A percentile compares a stretch with the other conserved stretches of the same genome.
Evolutionary conservation across 768 basidiomycete genomes (phyloP).

Genomic region (Phlebiopsis flavidoalba): DNA sequence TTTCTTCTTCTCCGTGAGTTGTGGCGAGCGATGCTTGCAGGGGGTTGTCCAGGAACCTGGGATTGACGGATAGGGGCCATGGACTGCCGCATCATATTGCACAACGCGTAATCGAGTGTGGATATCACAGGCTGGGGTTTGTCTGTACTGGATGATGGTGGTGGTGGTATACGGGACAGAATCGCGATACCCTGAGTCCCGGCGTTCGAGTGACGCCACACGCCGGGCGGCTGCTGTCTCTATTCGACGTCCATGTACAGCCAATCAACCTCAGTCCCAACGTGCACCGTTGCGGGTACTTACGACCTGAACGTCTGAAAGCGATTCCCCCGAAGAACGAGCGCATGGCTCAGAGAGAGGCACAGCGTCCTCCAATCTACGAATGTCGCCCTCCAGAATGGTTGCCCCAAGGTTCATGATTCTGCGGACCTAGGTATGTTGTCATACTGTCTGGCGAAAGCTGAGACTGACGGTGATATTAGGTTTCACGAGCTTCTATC

Average conservation of each 20-base stretch:
- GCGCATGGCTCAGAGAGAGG: conserved; percentile 20
- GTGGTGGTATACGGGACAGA: no score
- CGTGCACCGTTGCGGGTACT: no score
- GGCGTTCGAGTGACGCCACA: no score
- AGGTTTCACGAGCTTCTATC: conserved; percentile 78
- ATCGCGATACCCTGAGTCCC: no score
- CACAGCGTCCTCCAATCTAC: conserved; percentile 44
- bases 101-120: no score
- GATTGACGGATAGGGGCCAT: conserved; percentile 46
- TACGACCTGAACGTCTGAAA: no score
- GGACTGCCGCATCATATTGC: conserved; percentile 49
- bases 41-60: conserved; percentile 35
- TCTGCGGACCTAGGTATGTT: conserved; percentile 65
- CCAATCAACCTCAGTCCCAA: no score
- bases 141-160: no score
- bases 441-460: background rate
- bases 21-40: conserved; percentile 44
- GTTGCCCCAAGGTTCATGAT: conserved; percentile 62
- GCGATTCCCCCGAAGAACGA: background rate
- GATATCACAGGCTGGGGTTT: no score
- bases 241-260: no score
- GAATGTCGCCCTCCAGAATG: conserved; percentile 67
- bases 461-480: background rate
- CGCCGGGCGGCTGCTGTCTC: no score
- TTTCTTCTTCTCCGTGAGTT: conserved; percentile 76